Conservation (phyloP, 2,329 filamentous ascomycete species). For the Pseudovirgaria hyperparasitica region DNA sequence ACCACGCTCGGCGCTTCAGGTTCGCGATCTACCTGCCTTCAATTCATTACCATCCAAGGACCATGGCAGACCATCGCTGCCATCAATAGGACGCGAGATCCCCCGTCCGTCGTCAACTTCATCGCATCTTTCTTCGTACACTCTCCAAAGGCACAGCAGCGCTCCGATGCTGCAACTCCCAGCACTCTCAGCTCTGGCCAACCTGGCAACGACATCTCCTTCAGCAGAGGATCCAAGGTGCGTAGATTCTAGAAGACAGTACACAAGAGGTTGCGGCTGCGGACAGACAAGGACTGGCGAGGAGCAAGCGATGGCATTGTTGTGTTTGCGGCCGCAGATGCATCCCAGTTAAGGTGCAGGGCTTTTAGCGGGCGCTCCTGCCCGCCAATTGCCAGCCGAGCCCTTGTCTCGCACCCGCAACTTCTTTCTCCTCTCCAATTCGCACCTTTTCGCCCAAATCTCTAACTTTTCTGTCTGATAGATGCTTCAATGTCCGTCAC, state of each 20-base stretch:
- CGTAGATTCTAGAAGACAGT: conserved; percentile 8
- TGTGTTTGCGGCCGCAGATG: conserved; percentile 1
- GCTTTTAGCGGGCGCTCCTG: conserved; percentile 12
- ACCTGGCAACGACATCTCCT: conserved; percentile 30
- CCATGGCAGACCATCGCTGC: conserved; percentile 33
- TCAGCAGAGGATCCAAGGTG: conserved; percentile 12
- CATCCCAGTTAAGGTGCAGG: conserved; percentile 1
- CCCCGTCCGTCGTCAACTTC: conserved; percentile 41
- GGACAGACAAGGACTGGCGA: conserved; percentile 7
- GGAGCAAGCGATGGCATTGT: conserved; percentile 3
- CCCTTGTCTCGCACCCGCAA: conserved; percentile 15
- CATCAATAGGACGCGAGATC: conserved; percentile 35
- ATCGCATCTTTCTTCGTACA: conserved; percentile 32
- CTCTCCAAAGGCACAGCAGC: conserved; percentile 25
- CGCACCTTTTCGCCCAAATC: conserved; percentile 3
- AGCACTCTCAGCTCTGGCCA: conserved; percentile 46
- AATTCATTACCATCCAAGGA: conserved; percentile 34
- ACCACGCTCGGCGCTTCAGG: conserved; percentile 36
- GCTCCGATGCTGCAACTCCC: conserved; percentile 36
- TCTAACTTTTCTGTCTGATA: conserved; percentile 16
- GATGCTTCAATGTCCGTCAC: conserved; percentile 32
- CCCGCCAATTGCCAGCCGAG: conserved; percentile 9
- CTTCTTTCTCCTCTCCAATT: conserved; percentile 11
- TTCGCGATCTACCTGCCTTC: conserved; percentile 33
- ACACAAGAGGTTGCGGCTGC: conserved; percentile 8